Conservation (phyloP, 176 grass and related monocot genomes). For the Ampelocalamus luodianensis region DNA sequence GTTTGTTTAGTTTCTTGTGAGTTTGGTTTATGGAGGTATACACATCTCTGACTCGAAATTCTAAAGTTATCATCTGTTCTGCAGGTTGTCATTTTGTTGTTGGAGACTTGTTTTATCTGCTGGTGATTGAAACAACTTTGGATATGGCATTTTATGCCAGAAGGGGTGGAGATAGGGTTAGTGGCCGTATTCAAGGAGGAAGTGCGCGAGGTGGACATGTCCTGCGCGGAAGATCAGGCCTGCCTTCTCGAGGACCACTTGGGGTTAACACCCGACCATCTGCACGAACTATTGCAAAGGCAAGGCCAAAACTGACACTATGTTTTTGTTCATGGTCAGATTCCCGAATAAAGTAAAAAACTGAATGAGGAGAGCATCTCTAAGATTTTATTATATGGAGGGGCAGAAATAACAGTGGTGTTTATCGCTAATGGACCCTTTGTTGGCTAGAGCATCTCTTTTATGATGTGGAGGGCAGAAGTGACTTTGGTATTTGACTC, state of each 20-base stretch:
- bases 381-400: constrained; percentile 37
- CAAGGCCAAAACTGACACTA: constrained; percentile 77
- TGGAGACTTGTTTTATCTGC: constrained; percentile 7
- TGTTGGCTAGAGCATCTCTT: constrained; percentile 48
- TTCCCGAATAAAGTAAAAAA: constrained; percentile 63
- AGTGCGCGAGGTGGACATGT: constrained; percentile 67
- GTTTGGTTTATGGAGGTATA: neutral
- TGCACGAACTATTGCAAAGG: constrained; percentile 90
- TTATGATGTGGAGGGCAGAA: constrained; percentile 38
- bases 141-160: constrained; percentile 69
- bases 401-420: constrained; percentile 36
- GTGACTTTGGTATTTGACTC: constrained; percentile 16
- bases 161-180: constrained; percentile 65
- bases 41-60: neutral
- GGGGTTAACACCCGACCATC: constrained; percentile 82
- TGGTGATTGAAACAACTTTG: constrained; percentile 39
- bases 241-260: constrained; percentile 73
- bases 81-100: constrained; percentile 46
- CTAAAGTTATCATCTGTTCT: constrained; percentile 22
- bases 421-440: constrained; percentile 24
- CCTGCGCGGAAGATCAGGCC: constrained; percentile 64
- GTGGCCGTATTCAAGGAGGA: constrained; percentile 62
- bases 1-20: constrained; percentile 20
- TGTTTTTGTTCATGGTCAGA: constrained; percentile 73
- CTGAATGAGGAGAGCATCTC: constrained; percentile 43